These are phyloP conservation scores for Botrytis aclada DNA, from an alignment of 2,329 filamentous ascomycete genomes.

Conservation along the genomic window DNA sequence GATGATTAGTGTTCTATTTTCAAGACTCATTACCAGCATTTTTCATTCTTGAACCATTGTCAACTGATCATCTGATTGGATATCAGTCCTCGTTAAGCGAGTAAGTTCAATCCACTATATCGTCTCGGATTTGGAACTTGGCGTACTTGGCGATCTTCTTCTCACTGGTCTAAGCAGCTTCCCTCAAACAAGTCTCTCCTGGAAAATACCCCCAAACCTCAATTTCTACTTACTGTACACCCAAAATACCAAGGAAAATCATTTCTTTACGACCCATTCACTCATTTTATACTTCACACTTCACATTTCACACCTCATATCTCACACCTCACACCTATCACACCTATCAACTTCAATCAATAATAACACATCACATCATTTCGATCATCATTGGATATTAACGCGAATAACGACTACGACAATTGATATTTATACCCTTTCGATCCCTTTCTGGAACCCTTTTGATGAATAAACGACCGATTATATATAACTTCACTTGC, in stretches of 20 bases:
- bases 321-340: background rate
- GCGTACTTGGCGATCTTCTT: conserved; percentile 8
- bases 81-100: background rate
- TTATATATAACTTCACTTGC: conserved; percentile 1
- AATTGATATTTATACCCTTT: background rate
- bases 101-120: background rate
- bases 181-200: conserved; percentile 10
- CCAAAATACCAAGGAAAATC: background rate
- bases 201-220: conserved; percentile 4
- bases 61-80: background rate
- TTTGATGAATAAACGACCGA: conserved; percentile 3
- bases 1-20: background rate
- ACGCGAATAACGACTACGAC: background rate
- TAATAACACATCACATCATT: background rate
- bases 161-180: conserved; percentile 4
- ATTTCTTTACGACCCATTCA: background rate
- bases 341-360: background rate
- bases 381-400: background rate
- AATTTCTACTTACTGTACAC: background rate
- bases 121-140: conserved; percentile 12
- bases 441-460: background rate
- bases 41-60: background rate
- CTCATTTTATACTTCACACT: background rate
- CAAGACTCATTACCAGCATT: background rate
- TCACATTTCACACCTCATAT: background rate